Evolutionary conservation across 164 flowering plant species (phyloP), one percentile per base, ranked within the genome.

Genomic region (grape (Vitis vinifera)): DNA sequence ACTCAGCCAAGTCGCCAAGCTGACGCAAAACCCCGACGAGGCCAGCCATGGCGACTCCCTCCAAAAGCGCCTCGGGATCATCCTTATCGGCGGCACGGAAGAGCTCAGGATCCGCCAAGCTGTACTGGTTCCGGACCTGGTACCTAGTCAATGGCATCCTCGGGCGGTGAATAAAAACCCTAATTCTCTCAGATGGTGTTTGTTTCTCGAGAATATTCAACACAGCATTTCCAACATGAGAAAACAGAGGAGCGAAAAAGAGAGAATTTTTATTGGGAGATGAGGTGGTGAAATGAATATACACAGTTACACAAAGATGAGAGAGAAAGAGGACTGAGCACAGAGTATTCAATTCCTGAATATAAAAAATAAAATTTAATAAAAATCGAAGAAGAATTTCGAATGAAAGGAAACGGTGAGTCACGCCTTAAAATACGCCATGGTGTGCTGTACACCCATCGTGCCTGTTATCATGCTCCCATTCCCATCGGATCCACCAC

Each of bases 1-100:
- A 96, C 99, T 93, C 95, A 27, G 99, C 94, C 2, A 96, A 90
- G 84, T 96, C 99, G 3, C 99, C 99, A 56, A 96, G 82, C 87
- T 96, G 98, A 14, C 99, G 92, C 56, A 96, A 73, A 58, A 96
- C 80, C 37, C 99, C 99, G 19, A 93, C 94, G 27, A 96, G 93
- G 60, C 97, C 99, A 11, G 99, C 91, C 97, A 96, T 91, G 78
- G 99, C 97, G 49, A 96, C 95, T 29, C 94, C 99, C 83, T 96
- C 99, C 17, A 96, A 86, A 6, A 96, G 64, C 19, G 97, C 97
- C 63, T 96, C 98, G 16, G 99, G 97, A 77, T 96, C 99, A 87
- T 93, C 95, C 67, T 77, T 90, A 71, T 96, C 94, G 16, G 97
- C 91, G 4, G 90, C 78, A 71, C 77, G 74, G 78, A 91, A 92